Evolutionary conservation across 2,329 filamentous ascomycete genomes (phyloP), one percentile per base, ranked within the genome.

Genomic region (Exserohilum turcica): DNA sequence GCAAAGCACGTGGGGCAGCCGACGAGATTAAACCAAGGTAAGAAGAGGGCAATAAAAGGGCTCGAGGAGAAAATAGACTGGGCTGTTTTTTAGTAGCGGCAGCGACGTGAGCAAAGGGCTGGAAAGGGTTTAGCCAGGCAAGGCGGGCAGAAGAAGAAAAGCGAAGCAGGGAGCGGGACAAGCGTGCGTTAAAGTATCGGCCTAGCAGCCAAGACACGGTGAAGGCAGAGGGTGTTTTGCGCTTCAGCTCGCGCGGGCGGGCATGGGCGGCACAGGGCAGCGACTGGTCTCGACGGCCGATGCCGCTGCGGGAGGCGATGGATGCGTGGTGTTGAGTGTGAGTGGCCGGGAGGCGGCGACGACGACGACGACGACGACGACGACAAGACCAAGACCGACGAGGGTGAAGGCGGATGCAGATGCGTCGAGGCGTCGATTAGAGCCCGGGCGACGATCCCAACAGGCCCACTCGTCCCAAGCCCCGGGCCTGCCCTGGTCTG

Each of bases 131-230:
- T 50, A 50, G 49, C 48, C 54, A 54, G 48, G 54, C 42, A 44
- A 35, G 42, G 19, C 31, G n/a, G 24, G 7, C 42, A 44, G 31
- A n/a, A 35, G 19, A 50, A 40, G 29, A 50, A 50, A 24, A 21
- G 21, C 38, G 36, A 43, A 47, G 61, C 57, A 56, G 40, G 54
- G 48, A 50, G 60, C 54, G 60, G 64, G 61, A 63, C 63, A 13
- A 70, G 68, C 59, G 68, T 68, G 68, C 61, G 49, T 57, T 61
- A 63, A 70, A 64, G 67, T 70, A 71, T 69, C 68, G 68, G 67
- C 52, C 57, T 59, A 55, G 47, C 29, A 47, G 65, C 64, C 63
- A 67, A 67, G 65, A 57, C 49, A 37, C 28, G 21, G 18, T 38
- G 31, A 24, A 24, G 29, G 15, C 33, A 27, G 35, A 37, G 12